Evolutionary conservation across 2,329 filamentous ascomycete species (phyloP).

Genomic region (Phoma sp.): DNA sequence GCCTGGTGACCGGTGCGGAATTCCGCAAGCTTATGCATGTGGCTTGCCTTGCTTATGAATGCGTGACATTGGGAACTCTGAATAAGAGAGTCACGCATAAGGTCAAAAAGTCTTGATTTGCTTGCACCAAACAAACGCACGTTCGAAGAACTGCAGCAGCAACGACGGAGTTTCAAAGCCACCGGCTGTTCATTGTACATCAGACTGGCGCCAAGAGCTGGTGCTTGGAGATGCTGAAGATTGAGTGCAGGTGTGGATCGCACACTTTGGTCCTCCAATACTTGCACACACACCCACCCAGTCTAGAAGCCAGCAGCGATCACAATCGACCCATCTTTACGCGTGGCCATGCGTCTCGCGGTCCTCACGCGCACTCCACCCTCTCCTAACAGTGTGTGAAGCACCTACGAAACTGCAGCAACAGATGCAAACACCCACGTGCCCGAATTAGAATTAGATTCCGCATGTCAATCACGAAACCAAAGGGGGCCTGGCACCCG

Average conservation of each 20-base stretch:
- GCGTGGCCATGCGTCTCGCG: slow-evolving; percentile 5
- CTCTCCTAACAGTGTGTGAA: neutral
- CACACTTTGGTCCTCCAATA: neutral
- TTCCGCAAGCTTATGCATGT: slow-evolving; percentile 3
- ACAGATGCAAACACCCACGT: slow-evolving; percentile 12
- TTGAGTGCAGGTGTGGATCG: slow-evolving; percentile 10
- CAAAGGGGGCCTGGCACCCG: neutral
- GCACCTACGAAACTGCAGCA: slow-evolving; percentile 4
- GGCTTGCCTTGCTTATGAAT: neutral
- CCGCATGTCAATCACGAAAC: slow-evolving; percentile 9
- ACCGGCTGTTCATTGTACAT: neutral
- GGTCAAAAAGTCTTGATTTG: neutral
- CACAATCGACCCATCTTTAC: slow-evolving; percentile 6
- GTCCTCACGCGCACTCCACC: neutral
- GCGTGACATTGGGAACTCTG: neutral
- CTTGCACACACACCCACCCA: slow-evolving; percentile 6
- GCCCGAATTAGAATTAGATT: slow-evolving; percentile 13
- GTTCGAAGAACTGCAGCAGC: neutral
- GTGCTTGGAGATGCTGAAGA: neutral
- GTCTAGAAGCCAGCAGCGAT: slow-evolving; percentile 11
- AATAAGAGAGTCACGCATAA: neutral
- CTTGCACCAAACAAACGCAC: neutral
- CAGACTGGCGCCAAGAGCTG: neutral
- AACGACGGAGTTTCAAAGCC: slow-evolving; percentile 2
- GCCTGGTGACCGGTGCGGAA: neutral